These are phyloP conservation scores for Astragalus glycyphyllos DNA, from an alignment of 306 rosid species.

Conservation along the genomic window DNA sequence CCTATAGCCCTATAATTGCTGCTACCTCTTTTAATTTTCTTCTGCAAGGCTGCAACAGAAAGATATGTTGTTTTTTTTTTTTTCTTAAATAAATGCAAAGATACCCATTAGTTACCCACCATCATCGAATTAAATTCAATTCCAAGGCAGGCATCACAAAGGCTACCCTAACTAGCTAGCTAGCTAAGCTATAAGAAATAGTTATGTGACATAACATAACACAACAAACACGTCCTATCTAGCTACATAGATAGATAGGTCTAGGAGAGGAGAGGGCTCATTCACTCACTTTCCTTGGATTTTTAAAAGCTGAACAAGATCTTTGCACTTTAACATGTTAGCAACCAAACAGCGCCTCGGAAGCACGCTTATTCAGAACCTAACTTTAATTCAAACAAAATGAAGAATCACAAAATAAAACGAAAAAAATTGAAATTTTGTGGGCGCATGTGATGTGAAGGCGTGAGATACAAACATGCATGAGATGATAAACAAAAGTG, in stretches of 20 bases:
- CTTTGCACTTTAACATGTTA: slow-evolving; percentile 54
- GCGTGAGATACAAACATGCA: slow-evolving; percentile 43
- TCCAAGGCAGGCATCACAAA: slow-evolving; percentile 30
- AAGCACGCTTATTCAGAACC: slow-evolving; percentile 57
- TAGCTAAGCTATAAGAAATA: no score
- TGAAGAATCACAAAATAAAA: background rate
- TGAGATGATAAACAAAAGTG: slow-evolving; percentile 48
- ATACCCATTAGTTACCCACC: background rate
- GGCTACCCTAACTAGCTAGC: background rate
- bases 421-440: no score
- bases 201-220: slow-evolving; percentile 41
- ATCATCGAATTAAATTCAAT: no score
- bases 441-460: slow-evolving; percentile 38
- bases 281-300: slow-evolving; percentile 45
- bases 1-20: slow-evolving; percentile 38
- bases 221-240: slow-evolving; percentile 11
- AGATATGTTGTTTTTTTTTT: slow-evolving; percentile 40
- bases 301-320: slow-evolving; percentile 52
- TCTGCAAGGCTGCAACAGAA: slow-evolving; percentile 54
- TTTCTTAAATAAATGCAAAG: background rate
- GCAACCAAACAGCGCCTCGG: slow-evolving; percentile 45
- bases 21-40: slow-evolving; percentile 2
- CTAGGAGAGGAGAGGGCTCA: slow-evolving; percentile 1
- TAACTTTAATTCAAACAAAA: slow-evolving; percentile 38
- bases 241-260: background rate